phyloP scores from a whole-genome alignment of 2,329 filamentous ascomycete genomes.

The Neofusicoccum ribis region DNA sequence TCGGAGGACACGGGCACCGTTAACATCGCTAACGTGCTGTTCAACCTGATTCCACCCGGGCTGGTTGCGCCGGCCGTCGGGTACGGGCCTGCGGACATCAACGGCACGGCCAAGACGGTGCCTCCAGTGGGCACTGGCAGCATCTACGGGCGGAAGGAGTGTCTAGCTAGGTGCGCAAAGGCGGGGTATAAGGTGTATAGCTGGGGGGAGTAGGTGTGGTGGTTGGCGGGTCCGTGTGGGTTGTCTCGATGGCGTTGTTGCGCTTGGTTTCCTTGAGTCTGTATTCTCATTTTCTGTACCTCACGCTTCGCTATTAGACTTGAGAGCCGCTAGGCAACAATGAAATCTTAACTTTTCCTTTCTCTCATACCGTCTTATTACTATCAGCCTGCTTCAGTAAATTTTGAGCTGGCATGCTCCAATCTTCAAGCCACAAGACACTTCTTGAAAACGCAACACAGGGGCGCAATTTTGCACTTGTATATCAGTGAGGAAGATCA shows the following conservation, averaged over 20 bases:
- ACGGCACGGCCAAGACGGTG: constrained; percentile 34
- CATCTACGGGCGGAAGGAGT: constrained; percentile 43
- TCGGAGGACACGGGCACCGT: constrained; percentile 52
- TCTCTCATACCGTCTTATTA: no score
- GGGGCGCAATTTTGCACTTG: no score
- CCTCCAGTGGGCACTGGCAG: constrained; percentile 45
- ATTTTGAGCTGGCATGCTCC: no score
- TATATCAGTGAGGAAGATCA: no score
- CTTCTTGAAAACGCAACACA: no score
- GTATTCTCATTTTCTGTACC: background rate
- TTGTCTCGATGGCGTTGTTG: background rate
- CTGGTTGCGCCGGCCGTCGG: constrained; percentile 49
- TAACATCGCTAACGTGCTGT: constrained; percentile 49
- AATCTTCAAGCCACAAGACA: no score
- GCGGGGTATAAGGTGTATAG: constrained; percentile 8
- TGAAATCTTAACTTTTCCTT: background rate
- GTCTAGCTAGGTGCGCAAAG: constrained; percentile 36
- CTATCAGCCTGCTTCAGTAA: no score
- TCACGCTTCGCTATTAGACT: background rate
- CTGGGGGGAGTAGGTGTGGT: background rate
- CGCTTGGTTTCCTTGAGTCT: background rate
- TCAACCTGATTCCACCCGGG: constrained; percentile 37
- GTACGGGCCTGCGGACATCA: constrained; percentile 32
- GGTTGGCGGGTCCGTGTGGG: background rate
- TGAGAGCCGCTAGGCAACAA: background rate